These are phyloP conservation scores for Wickerhamiella siamensis DNA, from an alignment of 805 yeast species.

Conservation along the genomic window DNA sequence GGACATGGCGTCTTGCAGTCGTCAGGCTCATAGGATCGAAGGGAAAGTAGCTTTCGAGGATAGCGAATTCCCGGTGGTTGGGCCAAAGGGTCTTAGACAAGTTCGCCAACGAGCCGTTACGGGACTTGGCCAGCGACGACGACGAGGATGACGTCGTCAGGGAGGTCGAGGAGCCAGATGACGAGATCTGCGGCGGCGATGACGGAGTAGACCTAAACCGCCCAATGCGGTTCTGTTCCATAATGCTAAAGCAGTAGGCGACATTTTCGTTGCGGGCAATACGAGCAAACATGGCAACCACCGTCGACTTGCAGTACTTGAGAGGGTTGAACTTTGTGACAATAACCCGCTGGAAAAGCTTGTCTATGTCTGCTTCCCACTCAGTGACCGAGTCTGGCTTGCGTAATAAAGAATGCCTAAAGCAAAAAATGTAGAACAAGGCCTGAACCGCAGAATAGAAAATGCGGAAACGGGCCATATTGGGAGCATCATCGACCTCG, in stretches of 20 bases:
- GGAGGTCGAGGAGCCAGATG: neutral
- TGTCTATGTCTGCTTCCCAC: slow-evolving; percentile 43
- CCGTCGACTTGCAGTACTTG: slow-evolving; percentile 85
- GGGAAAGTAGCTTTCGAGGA: slow-evolving; percentile 90
- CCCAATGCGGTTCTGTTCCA: slow-evolving; percentile 75
- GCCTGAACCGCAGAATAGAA: slow-evolving; percentile 89
- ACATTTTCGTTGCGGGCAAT: slow-evolving; percentile 80
- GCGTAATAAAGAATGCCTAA: slow-evolving; percentile 53
- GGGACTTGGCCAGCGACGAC: slow-evolving; percentile 4
- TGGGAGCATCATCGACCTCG: slow-evolving; percentile 55
- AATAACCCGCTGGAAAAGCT: slow-evolving; percentile 72
- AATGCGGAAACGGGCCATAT: slow-evolving; percentile 84
- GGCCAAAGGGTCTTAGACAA: slow-evolving; percentile 31
- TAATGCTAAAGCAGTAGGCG: slow-evolving; percentile 84
- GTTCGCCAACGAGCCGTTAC: slow-evolving; percentile 19
- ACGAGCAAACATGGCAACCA: slow-evolving; percentile 83
- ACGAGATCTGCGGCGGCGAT: slow-evolving; percentile 13
- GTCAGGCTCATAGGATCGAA: slow-evolving; percentile 81
- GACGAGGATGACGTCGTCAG: slow-evolving; percentile 4
- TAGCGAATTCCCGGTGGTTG: slow-evolving; percentile 69
- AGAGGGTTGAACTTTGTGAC: slow-evolving; percentile 85
- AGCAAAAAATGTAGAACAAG: slow-evolving; percentile 79
- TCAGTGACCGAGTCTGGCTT: slow-evolving; percentile 21
- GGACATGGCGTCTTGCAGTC: slow-evolving; percentile 39
- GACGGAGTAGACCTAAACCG: slow-evolving; percentile 31